A percentile compares a stretch with the other conserved stretches of the same genome.
Conservation (phyloP, 306 rosid species). For the Lagenaria siceraria region DNA sequence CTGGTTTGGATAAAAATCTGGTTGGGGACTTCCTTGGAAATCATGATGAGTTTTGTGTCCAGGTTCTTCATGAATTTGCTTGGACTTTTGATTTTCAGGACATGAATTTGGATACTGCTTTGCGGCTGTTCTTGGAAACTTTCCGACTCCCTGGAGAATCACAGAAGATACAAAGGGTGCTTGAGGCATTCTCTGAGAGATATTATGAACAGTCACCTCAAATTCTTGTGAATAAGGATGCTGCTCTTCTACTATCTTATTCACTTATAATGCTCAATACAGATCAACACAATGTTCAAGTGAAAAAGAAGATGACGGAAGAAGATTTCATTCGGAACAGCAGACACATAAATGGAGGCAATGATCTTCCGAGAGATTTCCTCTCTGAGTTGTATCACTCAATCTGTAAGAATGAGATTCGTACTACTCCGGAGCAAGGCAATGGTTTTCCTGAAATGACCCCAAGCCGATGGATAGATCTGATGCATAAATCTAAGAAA, state of each 20-base stretch:
- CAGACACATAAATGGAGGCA: slow-evolving; percentile 88
- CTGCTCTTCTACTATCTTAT: slow-evolving; percentile 85
- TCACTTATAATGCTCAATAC: slow-evolving; percentile 91
- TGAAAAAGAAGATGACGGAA: slow-evolving; percentile 97
- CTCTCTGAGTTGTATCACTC: slow-evolving; percentile 74
- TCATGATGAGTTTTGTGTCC: slow-evolving; percentile 93
- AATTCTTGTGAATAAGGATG: slow-evolving; percentile 88
- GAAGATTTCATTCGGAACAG: slow-evolving; percentile 87
- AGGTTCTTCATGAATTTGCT: slow-evolving; percentile 99
- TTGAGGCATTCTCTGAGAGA: slow-evolving; percentile 99
- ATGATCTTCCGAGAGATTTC: slow-evolving; percentile 86
- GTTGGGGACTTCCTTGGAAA: slow-evolving; percentile 96
- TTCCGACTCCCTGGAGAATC: slow-evolving; percentile 97
- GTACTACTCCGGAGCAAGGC: slow-evolving; percentile 89
- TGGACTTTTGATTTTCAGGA: slow-evolving; percentile 95
- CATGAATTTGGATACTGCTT: slow-evolving; percentile 94
- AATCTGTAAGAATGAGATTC: slow-evolving; percentile 94
- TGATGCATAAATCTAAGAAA: slow-evolving; percentile 80
- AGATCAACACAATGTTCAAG: slow-evolving; percentile 94
- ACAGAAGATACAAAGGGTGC: slow-evolving; percentile 96
- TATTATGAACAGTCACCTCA: slow-evolving; percentile 88
- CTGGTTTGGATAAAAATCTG: slow-evolving; percentile 97
- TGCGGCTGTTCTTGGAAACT: slow-evolving; percentile 86
- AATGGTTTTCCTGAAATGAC: slow-evolving; percentile 92
- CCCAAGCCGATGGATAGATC: slow-evolving; percentile 92